Evolutionary conservation across 2,329 filamentous ascomycete species (phyloP), one percentile per base, ranked within the genome.

Genomic region (Atkinsonella hypoxylon): DNA sequence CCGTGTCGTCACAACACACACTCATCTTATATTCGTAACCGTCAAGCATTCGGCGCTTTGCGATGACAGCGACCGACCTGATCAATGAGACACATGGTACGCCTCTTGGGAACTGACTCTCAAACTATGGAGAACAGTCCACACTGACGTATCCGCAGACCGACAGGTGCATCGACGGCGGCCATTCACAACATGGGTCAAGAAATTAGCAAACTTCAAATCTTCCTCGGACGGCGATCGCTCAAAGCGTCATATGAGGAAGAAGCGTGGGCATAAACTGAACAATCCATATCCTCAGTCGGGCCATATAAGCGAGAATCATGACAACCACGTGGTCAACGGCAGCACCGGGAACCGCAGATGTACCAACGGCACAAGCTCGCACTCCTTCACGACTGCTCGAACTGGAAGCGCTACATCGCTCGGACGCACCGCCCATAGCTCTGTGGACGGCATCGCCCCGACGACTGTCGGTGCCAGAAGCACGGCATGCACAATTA

Each of bases 271-370:
- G 17, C 71, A 74, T 47, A 81, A 82, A 61, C 83, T 85, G 66
- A 95, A 95, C 73, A 91, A 91, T 63, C 90, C 90, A n/a, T 96
- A 96, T 62, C 87, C 87, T 9, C 78, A 91, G 59, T 94, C 89
- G 2, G 87, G 86, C 52, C 77, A 77, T 43, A 62, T 81, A 52
- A 57, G 61, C 51, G 54, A 63, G 39, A 55, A 51, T 49, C 56
- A 58, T 50, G 55, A 56, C 31, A 58, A 58, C 50, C 52, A 53
- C 26, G 54, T 55, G 26, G 53, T 47, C 39, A 55, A 64, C 39
- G 53, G 52, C 50, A 53, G 38, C 43, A 17, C 22, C 38, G 15
- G 55, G 51, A 54, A 55, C 26, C 57, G 54, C 32, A 54, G 51
- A 45, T 52, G 56, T 42, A 40, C 57, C 50, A 61, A 64, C 51